Evolutionary conservation across 495 filamentous ascomycete species (phyloP).

Genomic region (Penicillium robsamsonii): DNA sequence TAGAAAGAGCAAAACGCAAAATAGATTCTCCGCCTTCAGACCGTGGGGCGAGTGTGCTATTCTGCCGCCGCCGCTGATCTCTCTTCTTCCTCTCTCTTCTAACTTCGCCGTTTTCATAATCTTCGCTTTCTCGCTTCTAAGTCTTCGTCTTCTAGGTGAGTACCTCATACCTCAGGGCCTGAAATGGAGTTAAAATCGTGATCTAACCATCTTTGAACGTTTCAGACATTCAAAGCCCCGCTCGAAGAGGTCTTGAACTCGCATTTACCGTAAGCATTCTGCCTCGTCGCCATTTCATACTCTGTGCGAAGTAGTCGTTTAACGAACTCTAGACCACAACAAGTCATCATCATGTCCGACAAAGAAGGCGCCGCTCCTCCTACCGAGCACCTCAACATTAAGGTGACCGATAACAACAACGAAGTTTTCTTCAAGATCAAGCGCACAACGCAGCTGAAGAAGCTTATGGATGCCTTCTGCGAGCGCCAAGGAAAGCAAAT

Average conservation of each 20-base stretch:
- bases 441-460: conserved; percentile 90
- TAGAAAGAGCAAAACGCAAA: conserved; percentile 35
- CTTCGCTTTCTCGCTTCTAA: neutral
- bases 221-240: conserved; percentile 5
- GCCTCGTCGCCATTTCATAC: neutral
- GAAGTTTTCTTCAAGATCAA: conserved; percentile 99
- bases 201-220: neutral
- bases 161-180: neutral
- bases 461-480: conserved; percentile 98
- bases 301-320: conserved; percentile 1
- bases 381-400: conserved; percentile 94
- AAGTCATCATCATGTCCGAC: conserved; percentile 22
- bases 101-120: conserved; percentile 11
- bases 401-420: conserved; percentile 99
- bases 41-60: conserved; percentile 26
- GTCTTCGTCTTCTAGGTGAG: conserved; percentile 3
- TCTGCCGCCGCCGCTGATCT: conserved; percentile 28
- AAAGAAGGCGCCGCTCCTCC: conserved; percentile 53
- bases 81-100: conserved; percentile 18
- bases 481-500: conserved; percentile 88
- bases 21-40: conserved; percentile 42
- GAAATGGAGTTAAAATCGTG: neutral
- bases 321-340: neutral
- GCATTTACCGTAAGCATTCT: conserved; percentile 10
- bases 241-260: neutral